phyloP scores from a whole-genome alignment of 2,329 filamentous ascomycete species.

The Tolypocladium sp. region DNA sequence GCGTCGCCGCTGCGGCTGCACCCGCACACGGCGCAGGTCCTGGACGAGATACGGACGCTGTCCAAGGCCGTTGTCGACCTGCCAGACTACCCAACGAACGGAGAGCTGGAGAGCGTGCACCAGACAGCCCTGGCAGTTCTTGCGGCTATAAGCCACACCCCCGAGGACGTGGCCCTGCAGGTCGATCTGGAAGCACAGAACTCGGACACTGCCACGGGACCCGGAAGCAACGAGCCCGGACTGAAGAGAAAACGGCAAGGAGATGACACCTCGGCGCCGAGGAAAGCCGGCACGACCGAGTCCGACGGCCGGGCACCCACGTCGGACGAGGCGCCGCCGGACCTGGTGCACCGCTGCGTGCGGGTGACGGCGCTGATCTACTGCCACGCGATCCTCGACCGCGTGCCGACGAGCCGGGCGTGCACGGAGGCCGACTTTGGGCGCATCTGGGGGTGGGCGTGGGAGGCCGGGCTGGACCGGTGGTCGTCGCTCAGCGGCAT shows the following conservation, averaged over 20 bases:
- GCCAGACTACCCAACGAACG: slow-evolving; percentile 20
- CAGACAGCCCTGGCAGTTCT: slow-evolving; percentile 30
- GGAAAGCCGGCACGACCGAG: slow-evolving; percentile 4
- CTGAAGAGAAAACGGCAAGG: slow-evolving; percentile 8
- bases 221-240: not conserved
- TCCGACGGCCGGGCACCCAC: slow-evolving; percentile 1
- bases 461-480: slow-evolving; percentile 34
- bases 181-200: not conserved
- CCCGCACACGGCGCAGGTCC: slow-evolving; percentile 34
- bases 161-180: slow-evolving; percentile 14
- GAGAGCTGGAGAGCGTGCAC: slow-evolving; percentile 28
- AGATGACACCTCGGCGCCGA: slow-evolving; percentile 1
- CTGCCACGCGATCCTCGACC: slow-evolving; percentile 32
- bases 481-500: slow-evolving; percentile 40
- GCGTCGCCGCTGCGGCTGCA: slow-evolving; percentile 34
- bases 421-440: slow-evolving; percentile 30
- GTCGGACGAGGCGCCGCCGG: slow-evolving; percentile 16
- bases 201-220: not conserved
- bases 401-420: slow-evolving; percentile 29
- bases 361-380: slow-evolving; percentile 38
- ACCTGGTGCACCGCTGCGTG: slow-evolving; percentile 37
- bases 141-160: slow-evolving; percentile 25
- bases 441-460: slow-evolving; percentile 35
- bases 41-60: slow-evolving; percentile 41
- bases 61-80: slow-evolving; percentile 32